Conservation (phyloP, 352 stramenopile species). For the Pythium pyrilobum region DNA sequence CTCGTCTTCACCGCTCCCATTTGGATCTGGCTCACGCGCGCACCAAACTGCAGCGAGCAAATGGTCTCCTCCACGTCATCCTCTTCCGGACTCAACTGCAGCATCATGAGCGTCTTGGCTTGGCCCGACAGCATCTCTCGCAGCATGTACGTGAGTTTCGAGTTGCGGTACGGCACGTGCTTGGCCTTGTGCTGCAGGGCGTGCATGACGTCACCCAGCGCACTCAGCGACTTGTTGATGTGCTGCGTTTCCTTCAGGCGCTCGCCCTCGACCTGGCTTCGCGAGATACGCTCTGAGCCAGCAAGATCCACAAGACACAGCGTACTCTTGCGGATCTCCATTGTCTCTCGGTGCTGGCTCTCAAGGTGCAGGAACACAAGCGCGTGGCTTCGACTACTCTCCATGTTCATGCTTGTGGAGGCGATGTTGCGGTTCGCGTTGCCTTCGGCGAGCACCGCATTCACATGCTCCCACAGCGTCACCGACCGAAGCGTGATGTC, state of each 20-base stretch:
- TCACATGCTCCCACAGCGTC: conserved; percentile 60
- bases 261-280: conserved; percentile 78
- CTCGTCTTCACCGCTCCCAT: conserved; percentile 81
- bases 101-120: conserved; percentile 91
- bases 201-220: conserved; percentile 97
- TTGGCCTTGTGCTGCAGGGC: conserved; percentile 89
- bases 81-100: conserved; percentile 83
- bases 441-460: conserved; percentile 60
- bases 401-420: conserved; percentile 80
- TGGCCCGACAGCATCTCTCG: conserved; percentile 89
- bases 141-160: conserved; percentile 93
- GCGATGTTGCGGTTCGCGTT: conserved; percentile 82
- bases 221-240: conserved; percentile 98
- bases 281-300: conserved; percentile 92
- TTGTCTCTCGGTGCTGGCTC: conserved; percentile 63
- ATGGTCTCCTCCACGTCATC: conserved; percentile 83
- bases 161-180: conserved; percentile 94
- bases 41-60: conserved; percentile 88
- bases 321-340: conserved; percentile 74
- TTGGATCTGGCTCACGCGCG: conserved; percentile 85
- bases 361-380: conserved; percentile 76
- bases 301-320: conserved; percentile 98
- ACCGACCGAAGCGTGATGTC: conserved; percentile 61
- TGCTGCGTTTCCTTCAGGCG: conserved; percentile 95
- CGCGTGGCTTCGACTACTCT: conserved; percentile 83